phyloP scores from a whole-genome alignment of 352 stramenopile species.

The Phytophthora litchii region DNA sequence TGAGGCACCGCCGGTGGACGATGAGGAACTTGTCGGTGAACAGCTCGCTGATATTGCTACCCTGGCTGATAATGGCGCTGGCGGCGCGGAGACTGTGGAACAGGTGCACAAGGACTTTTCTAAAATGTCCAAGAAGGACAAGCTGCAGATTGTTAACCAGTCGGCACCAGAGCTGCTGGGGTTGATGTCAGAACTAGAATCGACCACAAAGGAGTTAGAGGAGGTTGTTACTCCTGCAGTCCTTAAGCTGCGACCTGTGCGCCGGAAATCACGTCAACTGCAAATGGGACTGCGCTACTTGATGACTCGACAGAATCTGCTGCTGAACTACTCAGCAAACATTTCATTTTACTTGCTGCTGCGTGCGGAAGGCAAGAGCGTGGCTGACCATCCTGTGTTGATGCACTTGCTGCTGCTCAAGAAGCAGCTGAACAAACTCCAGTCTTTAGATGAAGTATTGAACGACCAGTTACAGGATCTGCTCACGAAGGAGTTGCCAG shows the following conservation, averaged over 20 bases:
- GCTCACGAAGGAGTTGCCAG: constrained; percentile 67
- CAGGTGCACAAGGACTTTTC: constrained; percentile 84
- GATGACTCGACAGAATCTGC: constrained; percentile 78
- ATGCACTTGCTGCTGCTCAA: constrained; percentile 78
- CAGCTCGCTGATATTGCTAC: constrained; percentile 81
- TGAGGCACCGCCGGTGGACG: constrained; percentile 44
- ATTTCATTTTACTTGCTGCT: constrained; percentile 89
- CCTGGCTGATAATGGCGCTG: constrained; percentile 57
- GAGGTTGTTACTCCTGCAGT: constrained; percentile 73
- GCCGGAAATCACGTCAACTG: constrained; percentile 57
- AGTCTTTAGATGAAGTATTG: constrained; percentile 60
- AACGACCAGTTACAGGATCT: constrained; percentile 67
- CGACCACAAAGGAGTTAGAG: constrained; percentile 67
- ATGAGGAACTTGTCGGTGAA: constrained; percentile 71
- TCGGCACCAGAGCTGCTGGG: constrained; percentile 81
- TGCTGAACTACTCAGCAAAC: constrained; percentile 87
- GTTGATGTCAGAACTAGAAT: constrained; percentile 69
- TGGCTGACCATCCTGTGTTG: constrained; percentile 79
- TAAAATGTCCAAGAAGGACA: constrained; percentile 88
- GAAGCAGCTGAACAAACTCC: constrained; percentile 75
- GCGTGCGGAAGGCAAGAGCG: constrained; percentile 79
- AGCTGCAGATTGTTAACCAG: constrained; percentile 88
- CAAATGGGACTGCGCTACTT: constrained; percentile 79
- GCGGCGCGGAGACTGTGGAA: constrained; percentile 61
- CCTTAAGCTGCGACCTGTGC: constrained; percentile 71